Evolutionary conservation across 2,329 filamentous ascomycete species (phyloP).

Genomic region (Exophiala oligosperma): DNA sequence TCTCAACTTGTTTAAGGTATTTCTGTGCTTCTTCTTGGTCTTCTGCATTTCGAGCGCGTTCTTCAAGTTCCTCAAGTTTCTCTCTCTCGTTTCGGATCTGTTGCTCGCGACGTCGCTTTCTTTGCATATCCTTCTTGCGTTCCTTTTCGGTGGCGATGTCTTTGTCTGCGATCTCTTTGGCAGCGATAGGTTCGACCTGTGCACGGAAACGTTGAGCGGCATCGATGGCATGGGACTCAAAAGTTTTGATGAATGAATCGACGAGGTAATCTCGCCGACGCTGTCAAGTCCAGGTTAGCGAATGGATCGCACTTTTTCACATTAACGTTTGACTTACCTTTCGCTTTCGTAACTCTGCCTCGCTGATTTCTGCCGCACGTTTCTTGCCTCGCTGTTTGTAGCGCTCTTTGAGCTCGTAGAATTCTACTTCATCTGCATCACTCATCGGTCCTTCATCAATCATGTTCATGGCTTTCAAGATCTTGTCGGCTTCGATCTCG

Average conservation of each 20-base stretch:
- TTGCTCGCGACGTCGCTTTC: conserved; percentile 92
- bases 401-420: conserved; percentile 53
- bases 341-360: conserved; percentile 61
- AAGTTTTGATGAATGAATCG: conserved; percentile 57
- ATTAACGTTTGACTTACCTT: conserved; percentile 51
- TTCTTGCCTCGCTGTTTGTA: conserved; percentile 61
- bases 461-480: conserved; percentile 64
- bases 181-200: conserved; percentile 75
- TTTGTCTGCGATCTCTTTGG: conserved; percentile 83
- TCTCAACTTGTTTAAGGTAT: conserved; percentile 80
- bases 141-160: conserved; percentile 95
- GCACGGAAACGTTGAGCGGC: conserved; percentile 76
- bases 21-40: conserved; percentile 81
- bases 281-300: conserved; percentile 40
- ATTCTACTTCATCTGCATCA: conserved; percentile 56
- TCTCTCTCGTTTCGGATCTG: conserved; percentile 84
- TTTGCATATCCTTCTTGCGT: conserved; percentile 99
- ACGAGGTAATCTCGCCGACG: conserved; percentile 59
- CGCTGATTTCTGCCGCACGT: conserved; percentile 66
- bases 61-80: conserved; percentile 77
- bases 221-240: conserved; percentile 67
- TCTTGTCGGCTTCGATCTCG: conserved; percentile 65
- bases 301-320: not conserved
- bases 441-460: conserved; percentile 59
- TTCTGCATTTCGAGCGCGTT: conserved; percentile 72